These are phyloP conservation scores for Wickerhamomyces strasburgensis DNA, from an alignment of 805 yeast species.

Conservation along the genomic window DNA sequence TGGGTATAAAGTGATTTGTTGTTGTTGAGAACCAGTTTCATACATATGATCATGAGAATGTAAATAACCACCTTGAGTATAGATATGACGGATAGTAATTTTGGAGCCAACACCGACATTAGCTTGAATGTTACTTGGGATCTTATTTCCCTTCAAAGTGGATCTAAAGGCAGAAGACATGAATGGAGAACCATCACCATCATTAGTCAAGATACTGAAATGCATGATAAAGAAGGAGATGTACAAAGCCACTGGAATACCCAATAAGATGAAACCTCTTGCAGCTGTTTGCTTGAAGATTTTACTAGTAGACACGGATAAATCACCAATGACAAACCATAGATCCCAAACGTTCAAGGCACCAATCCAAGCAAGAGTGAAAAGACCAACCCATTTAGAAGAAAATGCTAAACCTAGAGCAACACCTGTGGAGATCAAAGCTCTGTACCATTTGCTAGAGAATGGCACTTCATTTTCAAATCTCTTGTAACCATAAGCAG, in stretches of 20 bases:
- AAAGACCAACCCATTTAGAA: slow-evolving; percentile 82
- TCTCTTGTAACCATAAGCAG: slow-evolving; percentile 60
- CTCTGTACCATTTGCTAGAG: slow-evolving; percentile 49
- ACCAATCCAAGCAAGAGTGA: slow-evolving; percentile 79
- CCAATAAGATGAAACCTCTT: slow-evolving; percentile 51
- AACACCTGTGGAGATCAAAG: slow-evolving; percentile 59
- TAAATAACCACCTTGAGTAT: slow-evolving; percentile 73
- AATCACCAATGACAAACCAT: slow-evolving; percentile 73
- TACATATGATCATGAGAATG: slow-evolving; percentile 74
- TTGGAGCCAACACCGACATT: slow-evolving; percentile 71
- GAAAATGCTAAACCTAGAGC: slow-evolving; percentile 70
- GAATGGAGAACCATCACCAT: slow-evolving; percentile 70
- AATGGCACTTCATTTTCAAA: slow-evolving; percentile 64
- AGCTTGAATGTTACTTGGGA: slow-evolving; percentile 55
- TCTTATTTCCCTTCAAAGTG: slow-evolving; percentile 50
- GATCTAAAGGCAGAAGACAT: slow-evolving; percentile 70
- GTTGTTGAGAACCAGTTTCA: slow-evolving; percentile 79
- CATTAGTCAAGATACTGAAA: slow-evolving; percentile 49
- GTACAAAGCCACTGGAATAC: slow-evolving; percentile 55
- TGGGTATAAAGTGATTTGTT: slow-evolving; percentile 76
- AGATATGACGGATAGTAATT: slow-evolving; percentile 61
- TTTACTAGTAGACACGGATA: slow-evolving; percentile 41
- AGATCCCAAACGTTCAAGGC: slow-evolving; percentile 51
- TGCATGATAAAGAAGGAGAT: slow-evolving; percentile 57
- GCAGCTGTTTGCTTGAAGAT: slow-evolving; percentile 42